Percentiles rank a stretch among this genome's conserved stretches.
phyloP scores from a whole-genome alignment of 2,329 filamentous ascomycete species.

The Erysiphe neolycopersici region DNA sequence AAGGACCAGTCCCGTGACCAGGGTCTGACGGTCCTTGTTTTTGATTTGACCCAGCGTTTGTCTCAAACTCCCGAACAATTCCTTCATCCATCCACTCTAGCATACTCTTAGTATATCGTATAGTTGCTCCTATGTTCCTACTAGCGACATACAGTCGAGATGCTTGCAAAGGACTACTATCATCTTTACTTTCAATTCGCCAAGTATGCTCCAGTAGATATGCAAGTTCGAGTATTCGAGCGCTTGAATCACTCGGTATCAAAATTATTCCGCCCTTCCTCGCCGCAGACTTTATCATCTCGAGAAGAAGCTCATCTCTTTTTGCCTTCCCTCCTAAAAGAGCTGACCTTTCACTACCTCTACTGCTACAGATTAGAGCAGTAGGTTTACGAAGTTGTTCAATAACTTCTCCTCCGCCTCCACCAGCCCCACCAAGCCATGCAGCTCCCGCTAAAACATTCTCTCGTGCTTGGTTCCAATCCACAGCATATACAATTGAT shows the following conservation, averaged over 20 bases:
- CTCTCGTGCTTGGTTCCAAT: slow-evolving; percentile 95
- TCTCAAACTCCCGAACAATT: slow-evolving; percentile 78
- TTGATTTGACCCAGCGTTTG: slow-evolving; percentile 19
- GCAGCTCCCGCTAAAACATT: slow-evolving; percentile 84
- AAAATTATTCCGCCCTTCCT: slow-evolving; percentile 68
- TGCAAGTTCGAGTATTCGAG: slow-evolving; percentile 73
- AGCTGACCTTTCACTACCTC: slow-evolving; percentile 46
- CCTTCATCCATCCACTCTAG: slow-evolving; percentile 98
- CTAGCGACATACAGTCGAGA: slow-evolving; percentile 59
- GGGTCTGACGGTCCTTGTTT: slow-evolving; percentile 12
- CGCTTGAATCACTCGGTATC: slow-evolving; percentile 84
- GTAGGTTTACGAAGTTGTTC: slow-evolving; percentile 85
- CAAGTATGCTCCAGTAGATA: slow-evolving; percentile 86
- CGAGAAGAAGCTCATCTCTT: slow-evolving; percentile 62
- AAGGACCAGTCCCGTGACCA: slow-evolving; percentile 30
- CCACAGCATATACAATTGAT: slow-evolving; percentile 88
- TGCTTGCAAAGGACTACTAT: slow-evolving; percentile 23
- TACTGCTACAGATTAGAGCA: slow-evolving; percentile 74
- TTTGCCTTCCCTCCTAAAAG: slow-evolving; percentile 47
- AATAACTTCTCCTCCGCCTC: slow-evolving; percentile 67
- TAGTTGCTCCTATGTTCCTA: slow-evolving; percentile 62
- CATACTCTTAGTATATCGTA: slow-evolving; percentile 83
- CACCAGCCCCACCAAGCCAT: slow-evolving; percentile 64
- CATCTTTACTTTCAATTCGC: slow-evolving; percentile 33
- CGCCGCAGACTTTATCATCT: slow-evolving; percentile 55